These are phyloP conservation scores for Quercus bicolor DNA, from an alignment of 306 rosid genomes.

Conservation along the genomic window DNA sequence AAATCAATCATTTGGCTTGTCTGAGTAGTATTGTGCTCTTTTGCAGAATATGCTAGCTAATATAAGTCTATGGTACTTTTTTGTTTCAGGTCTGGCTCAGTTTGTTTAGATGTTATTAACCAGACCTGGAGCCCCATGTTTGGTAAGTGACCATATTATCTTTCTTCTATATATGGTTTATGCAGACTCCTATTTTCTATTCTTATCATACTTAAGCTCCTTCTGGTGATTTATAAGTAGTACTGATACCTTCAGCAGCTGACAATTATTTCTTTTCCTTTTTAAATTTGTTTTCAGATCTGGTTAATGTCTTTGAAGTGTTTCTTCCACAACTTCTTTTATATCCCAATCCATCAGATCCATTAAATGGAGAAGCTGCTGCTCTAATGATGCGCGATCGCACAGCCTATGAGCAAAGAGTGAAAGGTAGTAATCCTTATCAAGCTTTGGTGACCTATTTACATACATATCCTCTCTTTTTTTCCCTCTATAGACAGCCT, in stretches of 20 bases:
- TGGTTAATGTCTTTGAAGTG: conserved; percentile 76
- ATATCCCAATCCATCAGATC: conserved; percentile 88
- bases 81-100: conserved; percentile 76
- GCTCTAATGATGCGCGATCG: conserved; percentile 77
- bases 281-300: conserved; percentile 46
- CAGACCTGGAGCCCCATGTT: conserved; percentile 97
- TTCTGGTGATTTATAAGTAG: not conserved
- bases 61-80: conserved; percentile 14
- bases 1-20: conserved; percentile 6
- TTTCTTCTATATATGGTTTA: not conserved
- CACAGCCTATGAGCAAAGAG: conserved; percentile 67
- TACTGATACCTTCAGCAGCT: conserved; percentile 12
- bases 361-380: conserved; percentile 87
- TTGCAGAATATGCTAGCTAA: conserved; percentile 16
- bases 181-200: not conserved
- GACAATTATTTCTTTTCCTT: conserved; percentile 3
- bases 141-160: conserved; percentile 45
- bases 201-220: conserved; percentile 1
- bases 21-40: conserved; percentile 8
- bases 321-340: conserved; percentile 94
- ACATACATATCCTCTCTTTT: not conserved
- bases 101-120: conserved; percentile 92
- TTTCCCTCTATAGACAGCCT: too few species aligned
- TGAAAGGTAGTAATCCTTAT: conserved; percentile 56
- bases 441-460: conserved; percentile 8